phyloP scores from a whole-genome alignment of 768 basidiomycete species.

The Mycena vitilis region DNA sequence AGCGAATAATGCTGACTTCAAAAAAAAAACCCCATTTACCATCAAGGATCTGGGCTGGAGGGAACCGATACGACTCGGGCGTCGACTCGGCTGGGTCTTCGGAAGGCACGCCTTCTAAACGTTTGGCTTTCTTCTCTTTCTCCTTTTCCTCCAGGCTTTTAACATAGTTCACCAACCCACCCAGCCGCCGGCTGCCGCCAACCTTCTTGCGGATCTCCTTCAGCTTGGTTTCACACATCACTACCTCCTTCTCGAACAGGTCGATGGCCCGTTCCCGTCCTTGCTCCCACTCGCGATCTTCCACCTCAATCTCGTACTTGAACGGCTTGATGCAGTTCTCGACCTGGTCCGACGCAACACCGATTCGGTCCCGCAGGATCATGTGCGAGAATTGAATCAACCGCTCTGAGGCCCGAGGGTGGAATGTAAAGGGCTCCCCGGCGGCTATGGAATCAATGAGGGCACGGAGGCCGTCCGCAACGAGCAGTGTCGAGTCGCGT shows the following conservation, averaged over 20 bases:
- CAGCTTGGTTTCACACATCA: slow-evolving; percentile 87
- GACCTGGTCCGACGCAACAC: slow-evolving; percentile 96
- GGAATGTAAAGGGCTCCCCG: slow-evolving; percentile 92
- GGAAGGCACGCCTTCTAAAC: slow-evolving; percentile 53
- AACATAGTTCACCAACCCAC: slow-evolving; percentile 82
- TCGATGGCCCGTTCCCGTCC: slow-evolving; percentile 82
- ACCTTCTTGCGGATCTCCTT: slow-evolving; percentile 89
- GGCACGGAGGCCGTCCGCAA: slow-evolving; percentile 91
- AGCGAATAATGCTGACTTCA: slow-evolving; percentile 18
- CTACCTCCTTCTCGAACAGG: slow-evolving; percentile 86
- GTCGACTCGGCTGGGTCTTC: slow-evolving; percentile 52
- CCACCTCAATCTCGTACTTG: slow-evolving; percentile 98
- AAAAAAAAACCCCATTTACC: slow-evolving; percentile 57
- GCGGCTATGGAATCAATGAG: slow-evolving; percentile 91
- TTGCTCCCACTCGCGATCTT: slow-evolving; percentile 90
- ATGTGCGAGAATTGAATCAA: slow-evolving; percentile 93
- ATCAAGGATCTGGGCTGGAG: slow-evolving; percentile 91
- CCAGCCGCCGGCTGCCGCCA: slow-evolving; percentile 86
- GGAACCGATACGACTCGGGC: slow-evolving; percentile 88
- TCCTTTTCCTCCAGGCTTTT: slow-evolving; percentile 83
- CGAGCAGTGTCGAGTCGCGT: slow-evolving; percentile 91
- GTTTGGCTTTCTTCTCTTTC: slow-evolving; percentile 67
- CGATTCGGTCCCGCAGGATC: slow-evolving; percentile 93
- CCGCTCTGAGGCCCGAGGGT: slow-evolving; percentile 89
- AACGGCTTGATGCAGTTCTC: slow-evolving; percentile 99